Base-by-base conservation (phyloP, 2,329 filamentous ascomycete genomes). In the Aspergillus puulaauensis region DNA sequence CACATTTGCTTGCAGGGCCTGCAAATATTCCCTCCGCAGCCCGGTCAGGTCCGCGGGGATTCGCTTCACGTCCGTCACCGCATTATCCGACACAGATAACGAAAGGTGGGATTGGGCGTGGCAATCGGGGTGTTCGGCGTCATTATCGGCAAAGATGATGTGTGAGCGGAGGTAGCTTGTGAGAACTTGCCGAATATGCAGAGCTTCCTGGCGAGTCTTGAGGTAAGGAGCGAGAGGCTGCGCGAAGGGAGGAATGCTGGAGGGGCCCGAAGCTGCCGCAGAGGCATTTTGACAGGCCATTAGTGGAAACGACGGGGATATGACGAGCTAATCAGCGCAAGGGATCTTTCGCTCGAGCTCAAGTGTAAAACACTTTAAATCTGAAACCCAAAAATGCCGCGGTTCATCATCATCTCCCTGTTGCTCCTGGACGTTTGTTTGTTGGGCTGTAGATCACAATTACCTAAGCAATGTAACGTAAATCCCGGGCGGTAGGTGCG, bases 21-120 rank as follows among this genome's bases (percentile, higher is more conserved):
- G 70, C 15, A 82, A 59, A 57, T 82, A 83, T 59, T 75, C 68
- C 49, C 72, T 74, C 51, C 79, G 73, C 50, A 74, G 64, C 4
- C 75, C 77, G 37, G 75, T 74, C 14, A 81, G 56, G 33, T 80
- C 77, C 37, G 72, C 45, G 19, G 74, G 70, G 33, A 73, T 66
- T 15, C 64, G 69, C 57, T 73, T 73, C 49, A 77, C 72, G 24
- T 67, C 66, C 23, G 63, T 55, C 12, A 70, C 66, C 24, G 65
- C 64, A 55, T 73, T 68, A 6, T 70, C 61, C 6, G 73, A 71
- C n/a, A 67, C 69, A 54, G 66, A 75, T 12, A 76, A 61, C 31
- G 68, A 63, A n/a, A 76, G 65, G 59, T 76, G 71, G 44, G 72
- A 73, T 27, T 64, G 61, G 21, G 64, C 52, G 53, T 63, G 58